These are phyloP conservation scores for Keqinozyma sinolaborantium DNA, from an alignment of 1,139 yeast species.

Conservation along the genomic window DNA sequence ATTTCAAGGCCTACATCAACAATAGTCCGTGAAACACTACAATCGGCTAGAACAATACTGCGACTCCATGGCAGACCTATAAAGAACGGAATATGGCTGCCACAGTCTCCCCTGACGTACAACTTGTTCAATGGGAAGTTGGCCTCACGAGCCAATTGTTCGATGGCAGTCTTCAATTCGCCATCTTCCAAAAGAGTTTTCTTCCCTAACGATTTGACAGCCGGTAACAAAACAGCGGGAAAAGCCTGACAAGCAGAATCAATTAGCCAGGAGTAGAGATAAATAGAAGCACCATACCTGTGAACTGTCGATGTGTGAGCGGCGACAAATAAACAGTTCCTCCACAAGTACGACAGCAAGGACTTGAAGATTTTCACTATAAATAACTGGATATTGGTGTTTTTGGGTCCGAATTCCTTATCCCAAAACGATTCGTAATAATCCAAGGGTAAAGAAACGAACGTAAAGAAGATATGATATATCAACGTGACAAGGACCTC, in stretches of 20 bases:
- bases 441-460: conserved; percentile 61
- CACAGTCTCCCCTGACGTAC: conserved; percentile 89
- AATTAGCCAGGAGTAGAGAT: conserved; percentile 73
- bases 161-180: conserved; percentile 78
- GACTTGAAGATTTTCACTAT: conserved; percentile 66
- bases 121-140: conserved; percentile 83
- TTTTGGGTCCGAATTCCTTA: conserved; percentile 90
- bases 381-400: conserved; percentile 71
- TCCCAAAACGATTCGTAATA: conserved; percentile 83
- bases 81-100: conserved; percentile 95
- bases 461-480: conserved; percentile 43
- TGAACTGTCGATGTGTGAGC: conserved; percentile 79
- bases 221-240: conserved; percentile 72
- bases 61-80: conserved; percentile 96
- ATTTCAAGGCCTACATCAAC: conserved; percentile 96
- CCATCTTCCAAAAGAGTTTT: conserved; percentile 89
- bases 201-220: conserved; percentile 83
- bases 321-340: conserved; percentile 73
- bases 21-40: conserved; percentile 76
- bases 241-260: conserved; percentile 68
- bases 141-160: conserved; percentile 70
- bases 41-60: conserved; percentile 89
- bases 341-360: conserved; percentile 45
- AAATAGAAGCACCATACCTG: conserved; percentile 73
- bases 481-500: conserved; percentile 57